Percentiles rank a stretch among this genome's conserved stretches.
phyloP scores from a whole-genome alignment of 2,329 filamentous ascomycete genomes.

The Curvularia lunata region DNA sequence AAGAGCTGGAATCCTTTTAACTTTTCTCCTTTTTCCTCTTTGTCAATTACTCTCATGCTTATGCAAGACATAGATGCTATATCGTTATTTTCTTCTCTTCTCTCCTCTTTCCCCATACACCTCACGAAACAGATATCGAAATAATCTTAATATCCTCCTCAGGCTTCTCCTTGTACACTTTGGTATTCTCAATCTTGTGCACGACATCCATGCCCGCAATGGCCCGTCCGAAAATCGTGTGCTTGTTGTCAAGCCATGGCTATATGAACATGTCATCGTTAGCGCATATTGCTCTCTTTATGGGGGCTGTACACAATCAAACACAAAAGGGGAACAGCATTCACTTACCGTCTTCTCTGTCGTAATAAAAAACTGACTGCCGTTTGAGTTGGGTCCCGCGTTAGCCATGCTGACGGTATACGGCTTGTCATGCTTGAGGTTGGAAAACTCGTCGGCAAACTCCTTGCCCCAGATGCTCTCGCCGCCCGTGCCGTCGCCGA shows the following conservation, averaged over 20 bases:
- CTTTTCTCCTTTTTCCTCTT: not conserved
- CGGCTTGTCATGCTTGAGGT: slow-evolving; percentile 89
- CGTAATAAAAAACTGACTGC: slow-evolving; percentile 97
- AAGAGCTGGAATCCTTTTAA: not conserved
- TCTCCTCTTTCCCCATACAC: not conserved
- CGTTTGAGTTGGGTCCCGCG: slow-evolving; percentile 92
- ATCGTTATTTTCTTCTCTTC: too few relatives aligned
- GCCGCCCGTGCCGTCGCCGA: slow-evolving; percentile 87
- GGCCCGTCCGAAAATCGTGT: slow-evolving; percentile 93
- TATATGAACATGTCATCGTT: slow-evolving; percentile 43
- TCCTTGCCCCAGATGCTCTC: slow-evolving; percentile 93
- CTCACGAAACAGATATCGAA: slow-evolving; percentile 67
- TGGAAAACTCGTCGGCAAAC: slow-evolving; percentile 92
- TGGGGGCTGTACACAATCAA: not conserved
- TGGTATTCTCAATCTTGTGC: slow-evolving; percentile 91
- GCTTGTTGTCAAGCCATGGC: slow-evolving; percentile 94
- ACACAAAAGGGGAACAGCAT: not conserved
- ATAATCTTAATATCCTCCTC: slow-evolving; percentile 98
- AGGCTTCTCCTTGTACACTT: slow-evolving; percentile 89
- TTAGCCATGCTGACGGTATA: slow-evolving; percentile 99
- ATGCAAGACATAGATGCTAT: not conserved
- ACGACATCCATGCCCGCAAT: slow-evolving; percentile 92
- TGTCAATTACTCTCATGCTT: not conserved
- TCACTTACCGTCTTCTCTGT: slow-evolving; percentile 85
- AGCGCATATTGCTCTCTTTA: slow-evolving; percentile 19